These are phyloP conservation scores for Trypanosoma congolense DNA, from an alignment of 208 protist species.

Conservation along the genomic window DNA sequence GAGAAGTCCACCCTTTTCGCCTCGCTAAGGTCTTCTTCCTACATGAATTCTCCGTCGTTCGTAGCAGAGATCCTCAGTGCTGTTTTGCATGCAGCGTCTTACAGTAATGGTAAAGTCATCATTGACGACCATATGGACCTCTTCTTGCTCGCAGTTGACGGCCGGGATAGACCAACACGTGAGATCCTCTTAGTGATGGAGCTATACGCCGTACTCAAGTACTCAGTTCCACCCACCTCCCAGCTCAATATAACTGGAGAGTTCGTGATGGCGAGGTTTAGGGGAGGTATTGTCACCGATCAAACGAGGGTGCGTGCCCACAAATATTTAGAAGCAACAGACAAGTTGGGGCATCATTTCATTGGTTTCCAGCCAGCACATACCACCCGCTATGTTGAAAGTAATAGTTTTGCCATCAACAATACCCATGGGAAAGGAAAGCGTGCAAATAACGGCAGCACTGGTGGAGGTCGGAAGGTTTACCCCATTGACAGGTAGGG, in stretches of 20 bases:
- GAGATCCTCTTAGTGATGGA: constrained; percentile 52
- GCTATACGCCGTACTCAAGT: constrained; percentile 38
- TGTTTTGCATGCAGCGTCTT: constrained; percentile 60
- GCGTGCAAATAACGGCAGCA: not conserved
- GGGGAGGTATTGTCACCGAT: constrained; percentile 42
- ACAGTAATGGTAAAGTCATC: constrained; percentile 24
- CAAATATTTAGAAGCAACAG: constrained; percentile 20
- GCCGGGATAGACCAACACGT: constrained; percentile 20
- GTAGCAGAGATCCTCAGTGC: constrained; percentile 64
- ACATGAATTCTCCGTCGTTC: constrained; percentile 29
- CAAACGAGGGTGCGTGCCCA: constrained; percentile 37
- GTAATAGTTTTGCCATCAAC: constrained; percentile 1
- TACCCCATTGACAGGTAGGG: too few relatives aligned
- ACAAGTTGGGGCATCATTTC: constrained; percentile 17
- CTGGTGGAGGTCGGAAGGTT: too few relatives aligned
- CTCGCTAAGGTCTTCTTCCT: constrained; percentile 33
- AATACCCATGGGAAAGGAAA: constrained; percentile 24
- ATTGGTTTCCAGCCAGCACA: constrained; percentile 5
- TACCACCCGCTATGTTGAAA: not conserved
- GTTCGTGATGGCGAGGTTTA: constrained; percentile 42
- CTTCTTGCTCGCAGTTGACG: constrained; percentile 58
- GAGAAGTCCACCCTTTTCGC: constrained; percentile 48
- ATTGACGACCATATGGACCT: constrained; percentile 57
- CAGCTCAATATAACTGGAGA: constrained; percentile 23
- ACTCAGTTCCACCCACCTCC: constrained; percentile 4